A percentile compares a stretch with the other conserved stretches of the same genome.
Evolutionary conservation across 768 basidiomycete genomes (phyloP).

Genomic region (Porpolomopsis calyptriformis): DNA sequence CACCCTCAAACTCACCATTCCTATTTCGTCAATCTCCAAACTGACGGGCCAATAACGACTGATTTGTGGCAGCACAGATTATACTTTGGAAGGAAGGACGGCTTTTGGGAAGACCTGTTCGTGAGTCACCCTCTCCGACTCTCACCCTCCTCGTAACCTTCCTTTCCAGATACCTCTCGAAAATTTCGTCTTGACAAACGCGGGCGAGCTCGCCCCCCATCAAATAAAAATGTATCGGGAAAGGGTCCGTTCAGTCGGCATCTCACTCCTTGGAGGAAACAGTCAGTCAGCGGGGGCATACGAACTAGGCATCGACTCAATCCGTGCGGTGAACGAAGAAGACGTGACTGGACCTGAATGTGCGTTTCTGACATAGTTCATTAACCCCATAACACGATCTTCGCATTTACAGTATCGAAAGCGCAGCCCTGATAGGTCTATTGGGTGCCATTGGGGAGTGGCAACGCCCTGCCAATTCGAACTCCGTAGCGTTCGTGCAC

Average conservation of each 20-base stretch:
- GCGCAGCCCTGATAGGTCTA: no score
- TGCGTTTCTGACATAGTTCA: no score
- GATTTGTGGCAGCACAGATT: slow-evolving; percentile 95
- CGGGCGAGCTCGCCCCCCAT: slow-evolving; percentile 55
- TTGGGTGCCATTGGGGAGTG: no score
- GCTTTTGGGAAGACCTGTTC: slow-evolving; percentile 73
- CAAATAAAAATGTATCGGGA: slow-evolving; percentile 71
- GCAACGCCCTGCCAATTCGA: no score
- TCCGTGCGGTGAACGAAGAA: slow-evolving; percentile 72
- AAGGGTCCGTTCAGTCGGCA: slow-evolving; percentile 69
- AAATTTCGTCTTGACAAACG: slow-evolving; percentile 64
- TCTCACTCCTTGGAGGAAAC: slow-evolving; percentile 81
- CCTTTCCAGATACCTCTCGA: slow-evolving; percentile 64
- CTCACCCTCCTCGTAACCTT: slow-evolving; percentile 10
- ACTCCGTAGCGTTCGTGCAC: no score
- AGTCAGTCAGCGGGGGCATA: slow-evolving; percentile 64
- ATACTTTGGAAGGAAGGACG: slow-evolving; percentile 57
- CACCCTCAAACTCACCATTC: slow-evolving; percentile 66
- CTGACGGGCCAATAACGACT: slow-evolving; percentile 65
- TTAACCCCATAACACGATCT: no score
- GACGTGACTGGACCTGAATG: slow-evolving; percentile 32
- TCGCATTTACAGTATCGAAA: no score
- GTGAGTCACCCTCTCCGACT: slow-evolving; percentile 34
- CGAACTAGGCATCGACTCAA: slow-evolving; percentile 74
- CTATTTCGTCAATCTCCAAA: slow-evolving; percentile 93